Base-by-base conservation (phyloP, 2,329 filamentous ascomycete species). In the Xylaria sp. region DNA sequence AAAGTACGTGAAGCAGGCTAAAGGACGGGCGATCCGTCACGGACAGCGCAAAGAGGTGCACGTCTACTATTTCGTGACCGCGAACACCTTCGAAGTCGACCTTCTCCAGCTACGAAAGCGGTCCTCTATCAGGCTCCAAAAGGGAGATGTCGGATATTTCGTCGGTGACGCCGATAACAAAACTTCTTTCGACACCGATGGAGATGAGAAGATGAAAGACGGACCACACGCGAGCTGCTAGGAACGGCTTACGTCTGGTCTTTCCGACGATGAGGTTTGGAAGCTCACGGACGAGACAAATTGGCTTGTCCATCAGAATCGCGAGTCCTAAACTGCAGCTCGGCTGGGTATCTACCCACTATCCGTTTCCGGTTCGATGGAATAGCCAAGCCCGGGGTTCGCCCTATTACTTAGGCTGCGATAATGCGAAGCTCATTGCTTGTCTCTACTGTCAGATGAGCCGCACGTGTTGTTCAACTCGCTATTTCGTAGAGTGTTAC, bases 1-100 rank as follows among this genome's bases (percentile, higher is more conserved):
- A 9, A 75, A 76, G 54, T 79, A 77, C 54, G 79, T 83, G 71
- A 74, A 76, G 40, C 83, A 84, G 71, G 82, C 82, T 1, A 75
- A 73, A 57, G 83, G 82, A 0, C 76, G 83, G 1, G 80, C 76
- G 61, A 69, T 82, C 29, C 80, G 83, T 2, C 74, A 77, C n/a
- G 81, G 82, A 5, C 83, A 84, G 77, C 65, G 50, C 13, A 79
- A 79, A 61, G 59, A 64, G 1, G 82, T 84, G 2, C 61, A 76
- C 6, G 69, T 84, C 10, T 83, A 82, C 61, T 81, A 83, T 66
- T 79, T 84, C 35, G 74, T 81, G 16, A 77, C 78, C 0, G 75
- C 75, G 21, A 74, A 76, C 57, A 84, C 81, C 0, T 72, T 83
- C 12, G 82, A 84, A 66, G 81, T 81, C n/a, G 78, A 82, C 65